A percentile compares a stretch with the other conserved stretches of the same genome.
phyloP scores from a whole-genome alignment of 1,139 yeast genomes.

The Diutina pseudorugosa region DNA sequence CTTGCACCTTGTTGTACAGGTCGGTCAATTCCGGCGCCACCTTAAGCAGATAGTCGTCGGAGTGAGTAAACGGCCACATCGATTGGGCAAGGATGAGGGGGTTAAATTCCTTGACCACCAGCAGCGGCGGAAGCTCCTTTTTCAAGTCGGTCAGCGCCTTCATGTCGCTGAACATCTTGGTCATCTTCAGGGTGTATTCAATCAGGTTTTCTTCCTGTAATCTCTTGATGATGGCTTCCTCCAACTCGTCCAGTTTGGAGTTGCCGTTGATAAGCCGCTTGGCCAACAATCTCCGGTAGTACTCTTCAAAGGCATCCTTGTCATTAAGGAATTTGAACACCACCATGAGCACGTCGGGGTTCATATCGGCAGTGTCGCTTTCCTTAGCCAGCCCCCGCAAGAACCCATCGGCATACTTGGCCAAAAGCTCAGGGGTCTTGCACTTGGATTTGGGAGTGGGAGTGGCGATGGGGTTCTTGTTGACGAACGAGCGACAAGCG shows the following conservation, averaged over 20 bases:
- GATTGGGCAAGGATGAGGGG: slow-evolving; percentile 77
- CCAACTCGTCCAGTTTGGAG: slow-evolving; percentile 75
- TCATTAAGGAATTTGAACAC: slow-evolving; percentile 84
- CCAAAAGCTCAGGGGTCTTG: slow-evolving; percentile 82
- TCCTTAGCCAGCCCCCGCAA: slow-evolving; percentile 67
- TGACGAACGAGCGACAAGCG: slow-evolving; percentile 80
- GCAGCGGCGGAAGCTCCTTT: slow-evolving; percentile 20
- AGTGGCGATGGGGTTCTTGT: slow-evolving; percentile 69
- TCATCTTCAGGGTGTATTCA: slow-evolving; percentile 88
- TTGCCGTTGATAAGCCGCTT: slow-evolving; percentile 80
- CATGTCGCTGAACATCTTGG: slow-evolving; percentile 95
- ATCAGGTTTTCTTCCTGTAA: slow-evolving; percentile 84
- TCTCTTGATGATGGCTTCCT: slow-evolving; percentile 74
- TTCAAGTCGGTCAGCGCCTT: slow-evolving; percentile 76
- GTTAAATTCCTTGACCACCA: slow-evolving; percentile 44
- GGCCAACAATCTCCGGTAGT: slow-evolving; percentile 82
- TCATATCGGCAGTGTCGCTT: slow-evolving; percentile 58
- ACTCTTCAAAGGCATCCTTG: slow-evolving; percentile 90
- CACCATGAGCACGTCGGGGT: slow-evolving; percentile 73
- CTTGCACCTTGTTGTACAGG: slow-evolving; percentile 56
- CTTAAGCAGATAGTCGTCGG: slow-evolving; percentile 28
- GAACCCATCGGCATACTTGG: slow-evolving; percentile 77
- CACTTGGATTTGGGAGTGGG: slow-evolving; percentile 39
- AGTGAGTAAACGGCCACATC: slow-evolving; percentile 71
- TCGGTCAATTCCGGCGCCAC: slow-evolving; percentile 44